phyloP scores from a whole-genome alignment of 73 alveolate genomes.

The Uronychia binucleata region DNA sequence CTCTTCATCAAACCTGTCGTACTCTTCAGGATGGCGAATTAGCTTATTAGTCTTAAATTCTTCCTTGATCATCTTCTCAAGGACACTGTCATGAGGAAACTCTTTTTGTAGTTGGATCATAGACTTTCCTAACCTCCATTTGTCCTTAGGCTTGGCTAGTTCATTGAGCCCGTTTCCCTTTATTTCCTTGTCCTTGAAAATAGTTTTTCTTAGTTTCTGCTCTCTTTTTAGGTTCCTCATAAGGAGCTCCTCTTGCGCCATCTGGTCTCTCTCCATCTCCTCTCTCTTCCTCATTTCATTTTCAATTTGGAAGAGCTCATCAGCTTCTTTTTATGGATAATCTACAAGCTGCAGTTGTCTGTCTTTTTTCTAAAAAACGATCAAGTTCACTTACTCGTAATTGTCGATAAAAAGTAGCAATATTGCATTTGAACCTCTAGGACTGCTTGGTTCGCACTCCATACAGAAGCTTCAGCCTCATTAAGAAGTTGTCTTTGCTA shows the following conservation, averaged over 20 bases:
- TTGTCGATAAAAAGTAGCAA: background rate
- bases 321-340: background rate
- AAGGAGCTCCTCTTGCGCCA: background rate
- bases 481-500: conserved; percentile 12
- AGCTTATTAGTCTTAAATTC: conserved; percentile 85
- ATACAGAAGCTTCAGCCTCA: background rate
- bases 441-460: background rate
- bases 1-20: conserved; percentile 85
- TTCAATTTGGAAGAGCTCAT: background rate
- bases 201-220: conserved; percentile 1
- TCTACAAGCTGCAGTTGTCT: background rate
- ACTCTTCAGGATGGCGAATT: conserved; percentile 91
- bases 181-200: background rate
- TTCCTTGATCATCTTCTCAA: conserved; percentile 79
- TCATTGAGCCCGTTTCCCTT: conserved; percentile 26
- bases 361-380: background rate
- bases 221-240: conserved; percentile 7
- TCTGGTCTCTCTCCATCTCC: background rate
- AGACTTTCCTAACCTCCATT: conserved; percentile 73
- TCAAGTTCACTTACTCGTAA: background rate
- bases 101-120: conserved; percentile 70
- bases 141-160: conserved; percentile 88
- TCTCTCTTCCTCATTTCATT: background rate
- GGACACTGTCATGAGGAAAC: conserved; percentile 88
- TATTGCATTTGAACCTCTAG: background rate